A percentile compares a stretch with the other conserved stretches of the same genome.
phyloP scores from a whole-genome alignment of 352 stramenopile species.

The Phytophthora pini region DNA sequence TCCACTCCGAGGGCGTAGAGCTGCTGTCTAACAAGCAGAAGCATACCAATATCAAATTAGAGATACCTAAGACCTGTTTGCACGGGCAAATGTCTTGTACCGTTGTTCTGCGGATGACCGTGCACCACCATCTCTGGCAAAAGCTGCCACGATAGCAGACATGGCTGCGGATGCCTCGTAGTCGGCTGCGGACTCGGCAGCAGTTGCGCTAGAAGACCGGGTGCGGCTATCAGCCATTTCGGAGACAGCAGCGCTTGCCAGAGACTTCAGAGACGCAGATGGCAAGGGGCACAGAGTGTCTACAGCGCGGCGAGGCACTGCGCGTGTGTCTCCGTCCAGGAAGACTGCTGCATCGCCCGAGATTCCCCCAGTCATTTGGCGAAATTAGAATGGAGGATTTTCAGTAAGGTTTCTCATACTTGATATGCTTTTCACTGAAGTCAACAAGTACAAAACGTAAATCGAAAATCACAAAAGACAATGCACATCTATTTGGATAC shows the following conservation, averaged over 20 bases:
- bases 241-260: conserved; percentile 27
- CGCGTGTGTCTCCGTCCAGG: conserved; percentile 21
- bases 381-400: background rate
- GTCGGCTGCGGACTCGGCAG: conserved; percentile 1
- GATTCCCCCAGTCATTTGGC: conserved; percentile 25
- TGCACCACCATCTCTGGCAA: conserved; percentile 26
- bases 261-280: conserved; percentile 19
- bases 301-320: conserved; percentile 21
- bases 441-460: background rate
- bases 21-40: background rate
- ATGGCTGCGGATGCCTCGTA: conserved; percentile 35
- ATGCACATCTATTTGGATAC: conserved; percentile 9
- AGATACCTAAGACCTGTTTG: background rate
- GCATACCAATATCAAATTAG: background rate
- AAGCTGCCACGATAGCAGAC: conserved; percentile 34
- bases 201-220: background rate
- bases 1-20: conserved; percentile 43
- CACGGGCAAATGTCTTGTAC: conserved; percentile 6
- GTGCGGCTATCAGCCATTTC: conserved; percentile 27
- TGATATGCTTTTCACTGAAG: conserved; percentile 1
- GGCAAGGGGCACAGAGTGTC: conserved; percentile 21
- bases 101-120: conserved; percentile 19
- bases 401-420: background rate
- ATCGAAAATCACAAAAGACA: background rate
- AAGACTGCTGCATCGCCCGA: conserved; percentile 10